Conservation (phyloP, 2,329 filamentous ascomycete species). For the Epichloe sibirici region DNA sequence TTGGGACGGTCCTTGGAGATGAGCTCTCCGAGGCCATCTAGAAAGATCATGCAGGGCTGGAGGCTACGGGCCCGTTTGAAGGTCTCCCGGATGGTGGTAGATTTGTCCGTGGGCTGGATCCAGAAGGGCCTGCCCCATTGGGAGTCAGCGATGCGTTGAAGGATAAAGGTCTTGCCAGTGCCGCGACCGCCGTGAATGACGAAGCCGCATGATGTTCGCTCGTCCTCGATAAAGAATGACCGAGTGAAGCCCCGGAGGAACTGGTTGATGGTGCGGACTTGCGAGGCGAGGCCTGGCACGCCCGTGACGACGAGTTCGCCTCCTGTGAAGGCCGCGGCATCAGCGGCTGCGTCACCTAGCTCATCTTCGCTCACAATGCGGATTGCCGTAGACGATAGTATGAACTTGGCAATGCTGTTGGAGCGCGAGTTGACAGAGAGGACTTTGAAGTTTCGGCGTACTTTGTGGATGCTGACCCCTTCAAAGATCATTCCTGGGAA, state of each 20-base stretch:
- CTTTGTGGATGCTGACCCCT: conserved; percentile 28
- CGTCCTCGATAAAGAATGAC: conserved; percentile 16
- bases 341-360: conserved; percentile 7
- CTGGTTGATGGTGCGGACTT: conserved; percentile 53
- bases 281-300: conserved; percentile 56
- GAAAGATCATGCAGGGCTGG: conserved; percentile 65
- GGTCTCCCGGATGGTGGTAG: conserved; percentile 47
- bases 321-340: conserved; percentile 7
- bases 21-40: conserved; percentile 66
- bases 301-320: conserved; percentile 34
- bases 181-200: conserved; percentile 72
- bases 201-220: conserved; percentile 41
- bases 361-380: conserved; percentile 24
- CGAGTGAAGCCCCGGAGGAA: conserved; percentile 46
- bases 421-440: conserved; percentile 40
- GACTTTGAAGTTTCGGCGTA: conserved; percentile 37
- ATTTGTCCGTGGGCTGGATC: conserved; percentile 44
- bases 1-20: conserved; percentile 47
- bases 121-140: conserved; percentile 60
- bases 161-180: conserved; percentile 70
- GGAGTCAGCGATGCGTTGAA: conserved; percentile 53
- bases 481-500: conserved; percentile 62
- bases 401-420: conserved; percentile 32
- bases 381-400: conserved; percentile 23
- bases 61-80: conserved; percentile 57